Conservation (phyloP, 179 eudicot genomes). For the Sideroxylon spinosum region DNA sequence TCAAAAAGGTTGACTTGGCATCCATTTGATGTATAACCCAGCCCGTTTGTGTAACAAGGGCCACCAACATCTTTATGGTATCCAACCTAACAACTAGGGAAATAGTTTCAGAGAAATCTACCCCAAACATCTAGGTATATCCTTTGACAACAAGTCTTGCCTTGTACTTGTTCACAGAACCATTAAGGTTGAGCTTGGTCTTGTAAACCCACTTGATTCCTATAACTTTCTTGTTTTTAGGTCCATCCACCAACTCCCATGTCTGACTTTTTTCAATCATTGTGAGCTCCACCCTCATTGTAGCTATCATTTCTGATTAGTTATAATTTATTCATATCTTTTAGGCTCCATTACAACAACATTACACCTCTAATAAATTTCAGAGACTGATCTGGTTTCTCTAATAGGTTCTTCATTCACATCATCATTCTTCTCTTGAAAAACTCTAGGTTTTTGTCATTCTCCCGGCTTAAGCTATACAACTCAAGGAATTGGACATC, state of each 20-base stretch:
- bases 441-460: no score
- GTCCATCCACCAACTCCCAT: background rate
- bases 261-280: no score
- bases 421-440: no score
- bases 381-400: background rate
- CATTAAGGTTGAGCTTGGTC: background rate
- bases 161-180: background rate
- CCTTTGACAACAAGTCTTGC: background rate
- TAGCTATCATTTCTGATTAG: background rate
- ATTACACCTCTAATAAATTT: background rate
- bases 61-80: background rate
- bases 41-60: background rate
- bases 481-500: no score
- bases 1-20: background rate
- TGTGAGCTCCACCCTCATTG: background rate
- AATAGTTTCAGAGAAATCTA: background rate
- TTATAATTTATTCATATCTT: background rate
- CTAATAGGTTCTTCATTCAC: background rate
- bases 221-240: background rate
- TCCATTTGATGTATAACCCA: background rate
- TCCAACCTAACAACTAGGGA: background rate
- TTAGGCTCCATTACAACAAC: background rate
- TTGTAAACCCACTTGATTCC: background rate
- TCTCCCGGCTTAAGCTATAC: no score
- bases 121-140: background rate